A percentile compares a stretch with the other conserved stretches of the same genome.
phyloP scores from a whole-genome alignment of 192 early-diverging fungal genomes.

The Entomortierella beljakovae region DNA sequence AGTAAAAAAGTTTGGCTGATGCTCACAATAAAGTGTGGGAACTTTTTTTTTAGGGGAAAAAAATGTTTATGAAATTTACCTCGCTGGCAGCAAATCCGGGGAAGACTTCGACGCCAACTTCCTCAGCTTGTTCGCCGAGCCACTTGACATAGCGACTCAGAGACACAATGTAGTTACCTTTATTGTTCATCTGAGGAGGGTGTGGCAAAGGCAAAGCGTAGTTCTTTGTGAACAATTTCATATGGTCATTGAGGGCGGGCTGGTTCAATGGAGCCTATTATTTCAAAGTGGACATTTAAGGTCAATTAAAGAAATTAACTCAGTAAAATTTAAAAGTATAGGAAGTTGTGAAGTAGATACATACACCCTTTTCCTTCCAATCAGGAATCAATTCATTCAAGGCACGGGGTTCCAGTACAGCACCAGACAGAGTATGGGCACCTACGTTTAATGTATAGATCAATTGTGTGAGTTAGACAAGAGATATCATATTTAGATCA shows the following conservation, averaged over 20 bases:
- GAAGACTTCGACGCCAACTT: conserved; percentile 95
- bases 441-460: conserved; percentile 59
- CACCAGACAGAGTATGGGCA: conserved; percentile 95
- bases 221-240: conserved; percentile 86
- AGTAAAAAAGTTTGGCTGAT: neutral
- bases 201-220: conserved; percentile 86
- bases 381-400: conserved; percentile 97
- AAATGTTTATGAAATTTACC: conserved; percentile 46
- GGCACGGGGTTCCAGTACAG: conserved; percentile 92
- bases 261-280: conserved; percentile 87
- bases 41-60: neutral
- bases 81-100: conserved; percentile 92
- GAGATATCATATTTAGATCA: neutral
- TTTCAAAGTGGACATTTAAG: no score
- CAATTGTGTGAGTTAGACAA: neutral
- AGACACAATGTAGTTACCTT: conserved; percentile 98
- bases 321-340: neutral
- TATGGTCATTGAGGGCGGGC: conserved; percentile 85
- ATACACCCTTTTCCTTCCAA: conserved; percentile 91
- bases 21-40: conserved; percentile 3
- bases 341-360: no score
- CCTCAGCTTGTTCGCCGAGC: conserved; percentile 97
- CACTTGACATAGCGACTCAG: conserved; percentile 94
- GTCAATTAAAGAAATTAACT: neutral
- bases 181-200: conserved; percentile 95